Evolutionary conservation across 1,284 basidiomycete genomes (phyloP), one percentile per base, ranked within the genome.

Genomic region (Neolentinus lepideus): DNA sequence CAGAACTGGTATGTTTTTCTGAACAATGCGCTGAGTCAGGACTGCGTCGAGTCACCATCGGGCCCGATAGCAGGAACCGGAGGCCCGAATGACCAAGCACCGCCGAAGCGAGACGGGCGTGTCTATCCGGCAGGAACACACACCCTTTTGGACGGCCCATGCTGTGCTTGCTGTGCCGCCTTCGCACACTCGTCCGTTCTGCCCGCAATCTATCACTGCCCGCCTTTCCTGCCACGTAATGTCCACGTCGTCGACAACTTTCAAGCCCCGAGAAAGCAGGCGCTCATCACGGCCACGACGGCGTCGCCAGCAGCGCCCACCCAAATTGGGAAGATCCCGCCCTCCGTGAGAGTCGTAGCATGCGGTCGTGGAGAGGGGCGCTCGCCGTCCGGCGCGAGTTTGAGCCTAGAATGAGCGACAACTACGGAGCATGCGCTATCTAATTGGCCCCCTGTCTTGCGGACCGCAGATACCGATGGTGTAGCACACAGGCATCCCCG

Each of bases 321-420:
- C 47, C 47, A 50, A 21, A 50, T 25, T 10, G 47, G 47, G 27
- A 50, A 50, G 22, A 50, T 50, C 47, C 47, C 47, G 47, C 47
- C 47, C 14, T 12, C 24, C 47, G 47, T 50, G 24, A n/a, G 47
- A 50, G 38, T 9, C 27, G 47, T 16, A 50, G 47, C 47, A 50
- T 50, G 47, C 47, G 47, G 47, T 50, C 9, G 47, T 29, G 47
- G 47, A 12, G 47, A 43, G 38, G n/a, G 8, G 38, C 38, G 38
- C 38, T n/a, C 38, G 38, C 19, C 38, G 38, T 21, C 38, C 38
- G 38, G 4, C 19, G 38, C 38, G 38, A n/a, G 6, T 8, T 43
- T 43, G n/a, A 43, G 19, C 38, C 38, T 43, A 43, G 38, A 43
- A 6, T 16, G 4, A 6, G 12, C 38, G 38, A 3, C 16, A 21